phyloP scores from a whole-genome alignment of 441 rosid species.

The Corymbia citriodora region DNA sequence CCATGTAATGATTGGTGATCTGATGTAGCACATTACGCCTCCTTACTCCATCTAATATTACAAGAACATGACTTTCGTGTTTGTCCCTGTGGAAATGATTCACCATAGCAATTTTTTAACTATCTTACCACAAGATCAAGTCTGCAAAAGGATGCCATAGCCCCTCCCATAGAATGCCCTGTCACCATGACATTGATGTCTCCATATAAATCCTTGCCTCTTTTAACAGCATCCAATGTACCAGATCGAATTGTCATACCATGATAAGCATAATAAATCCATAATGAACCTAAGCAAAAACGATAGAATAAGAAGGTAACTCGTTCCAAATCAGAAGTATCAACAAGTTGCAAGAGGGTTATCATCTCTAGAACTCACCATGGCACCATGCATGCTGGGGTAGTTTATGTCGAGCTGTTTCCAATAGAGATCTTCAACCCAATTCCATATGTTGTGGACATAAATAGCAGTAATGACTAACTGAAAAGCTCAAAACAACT shows the following conservation, averaged over 20 bases:
- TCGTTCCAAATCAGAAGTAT: not conserved
- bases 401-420: constrained; percentile 88
- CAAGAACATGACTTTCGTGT: too few species aligned
- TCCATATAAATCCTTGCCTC: constrained; percentile 51
- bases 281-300: constrained; percentile 57
- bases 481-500: not conserved
- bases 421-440: constrained; percentile 81
- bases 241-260: constrained; percentile 72
- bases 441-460: constrained; percentile 66
- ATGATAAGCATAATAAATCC: constrained; percentile 87
- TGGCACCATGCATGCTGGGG: constrained; percentile 87
- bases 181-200: constrained; percentile 64
- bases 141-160: constrained; percentile 85
- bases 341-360: not conserved
- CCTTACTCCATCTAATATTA: too few species aligned
- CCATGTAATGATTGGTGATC: too few species aligned
- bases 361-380: constrained; percentile 33
- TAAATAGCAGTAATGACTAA: not conserved
- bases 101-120: too few species aligned
- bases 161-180: constrained; percentile 98
- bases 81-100: too few species aligned
- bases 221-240: constrained; percentile 50
- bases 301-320: not conserved
- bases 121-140: constrained; percentile 80
- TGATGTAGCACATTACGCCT: too few species aligned